Conservation (phyloP, 306 rosid genomes). For the Cucurbita ficifolia region DNA sequence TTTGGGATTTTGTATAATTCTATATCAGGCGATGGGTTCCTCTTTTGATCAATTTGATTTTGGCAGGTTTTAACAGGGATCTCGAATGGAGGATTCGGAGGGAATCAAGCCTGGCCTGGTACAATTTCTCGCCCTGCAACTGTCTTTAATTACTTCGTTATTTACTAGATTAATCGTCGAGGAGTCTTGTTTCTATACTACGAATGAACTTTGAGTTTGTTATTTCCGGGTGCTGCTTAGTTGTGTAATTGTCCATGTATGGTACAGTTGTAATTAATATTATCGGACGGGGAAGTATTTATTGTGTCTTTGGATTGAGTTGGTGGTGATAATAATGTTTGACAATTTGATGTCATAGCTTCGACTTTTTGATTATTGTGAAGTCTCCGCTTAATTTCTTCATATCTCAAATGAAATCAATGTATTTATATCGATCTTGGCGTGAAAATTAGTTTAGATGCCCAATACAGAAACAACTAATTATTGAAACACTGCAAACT, state of each 20-base stretch:
- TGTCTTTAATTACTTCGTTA: background rate
- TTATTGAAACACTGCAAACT: background rate
- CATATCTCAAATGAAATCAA: background rate
- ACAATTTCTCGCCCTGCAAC: background rate
- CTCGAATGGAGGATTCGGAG: conserved; percentile 6
- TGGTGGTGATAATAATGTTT: background rate
- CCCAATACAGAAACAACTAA: background rate
- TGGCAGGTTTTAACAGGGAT: conserved; percentile 3
- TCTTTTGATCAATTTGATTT: background rate
- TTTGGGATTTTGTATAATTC: background rate
- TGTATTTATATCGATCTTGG: background rate
- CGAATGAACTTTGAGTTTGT: background rate
- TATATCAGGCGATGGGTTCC: background rate
- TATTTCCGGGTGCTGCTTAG: background rate
- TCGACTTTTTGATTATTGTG: background rate
- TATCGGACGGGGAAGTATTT: background rate
- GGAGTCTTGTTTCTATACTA: background rate
- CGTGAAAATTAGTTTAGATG: background rate
- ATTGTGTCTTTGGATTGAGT: background rate
- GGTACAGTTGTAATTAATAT: background rate
- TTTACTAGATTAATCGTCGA: background rate
- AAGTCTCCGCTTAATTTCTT: background rate
- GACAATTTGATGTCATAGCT: background rate
- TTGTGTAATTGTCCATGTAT: background rate
- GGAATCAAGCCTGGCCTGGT: conserved; percentile 15